Evolutionary conservation across 768 basidiomycete genomes (phyloP).

Genomic region (Tricholoma terreum): DNA sequence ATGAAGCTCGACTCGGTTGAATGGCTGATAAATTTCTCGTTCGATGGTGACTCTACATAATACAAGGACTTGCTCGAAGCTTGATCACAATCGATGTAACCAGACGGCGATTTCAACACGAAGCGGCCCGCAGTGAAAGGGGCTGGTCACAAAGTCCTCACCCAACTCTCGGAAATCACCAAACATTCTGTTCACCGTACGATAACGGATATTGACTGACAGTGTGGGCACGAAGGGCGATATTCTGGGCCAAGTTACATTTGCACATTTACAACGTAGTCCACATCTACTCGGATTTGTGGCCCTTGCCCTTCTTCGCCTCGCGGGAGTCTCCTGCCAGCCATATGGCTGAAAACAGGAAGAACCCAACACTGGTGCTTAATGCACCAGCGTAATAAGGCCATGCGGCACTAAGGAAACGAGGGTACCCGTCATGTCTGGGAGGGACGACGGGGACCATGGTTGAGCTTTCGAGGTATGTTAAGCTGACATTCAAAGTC

Average conservation of each 20-base stretch:
- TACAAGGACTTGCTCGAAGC: too few relatives aligned
- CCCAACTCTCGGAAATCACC: too few relatives aligned
- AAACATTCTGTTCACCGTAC: too few relatives aligned
- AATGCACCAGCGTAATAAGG: conserved; percentile 93
- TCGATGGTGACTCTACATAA: too few relatives aligned
- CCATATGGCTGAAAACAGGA: conserved; percentile 87
- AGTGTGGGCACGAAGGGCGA: neutral
- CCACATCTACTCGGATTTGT: conserved; percentile 40
- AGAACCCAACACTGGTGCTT: conserved; percentile 81
- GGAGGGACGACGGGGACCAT: conserved; percentile 90
- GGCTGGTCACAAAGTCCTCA: too few relatives aligned
- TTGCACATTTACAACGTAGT: conserved; percentile 3
- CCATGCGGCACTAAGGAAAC: conserved; percentile 94
- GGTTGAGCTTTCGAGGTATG: conserved; percentile 68
- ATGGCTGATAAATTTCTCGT: too few relatives aligned
- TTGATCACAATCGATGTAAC: too few relatives aligned
- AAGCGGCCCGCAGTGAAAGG: too few relatives aligned
- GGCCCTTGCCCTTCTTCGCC: conserved; percentile 42
- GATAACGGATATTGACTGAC: too few relatives aligned
- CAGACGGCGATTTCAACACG: too few relatives aligned
- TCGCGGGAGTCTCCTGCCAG: conserved; percentile 77
- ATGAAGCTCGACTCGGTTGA: too few relatives aligned
- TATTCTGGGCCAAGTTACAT: neutral
- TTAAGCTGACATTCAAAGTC: conserved; percentile 46
- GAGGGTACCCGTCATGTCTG: conserved; percentile 91